Evolutionary conservation across 169 alveolate genomes (phyloP).

Genomic region (Eimeria tenella): DNA sequence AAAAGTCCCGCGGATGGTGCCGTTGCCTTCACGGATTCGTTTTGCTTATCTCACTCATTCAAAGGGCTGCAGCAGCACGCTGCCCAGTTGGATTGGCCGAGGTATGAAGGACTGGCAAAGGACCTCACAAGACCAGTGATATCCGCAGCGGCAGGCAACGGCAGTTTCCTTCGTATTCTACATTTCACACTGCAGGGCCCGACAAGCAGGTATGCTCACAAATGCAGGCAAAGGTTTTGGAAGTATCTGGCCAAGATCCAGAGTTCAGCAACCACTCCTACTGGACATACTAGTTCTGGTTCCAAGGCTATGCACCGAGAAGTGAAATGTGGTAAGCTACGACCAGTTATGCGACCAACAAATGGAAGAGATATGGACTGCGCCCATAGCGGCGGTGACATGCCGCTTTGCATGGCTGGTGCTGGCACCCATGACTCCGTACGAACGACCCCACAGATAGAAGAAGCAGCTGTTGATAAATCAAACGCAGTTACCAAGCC

Average conservation of each 20-base stretch:
- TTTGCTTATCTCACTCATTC: conserved; percentile 26
- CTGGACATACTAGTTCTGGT: not conserved
- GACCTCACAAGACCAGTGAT: not conserved
- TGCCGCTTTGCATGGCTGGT: not conserved
- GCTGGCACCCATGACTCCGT: not conserved
- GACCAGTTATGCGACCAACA: not conserved
- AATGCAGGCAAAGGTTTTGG: conserved; percentile 49
- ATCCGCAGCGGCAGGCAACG: not conserved
- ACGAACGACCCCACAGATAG: not conserved
- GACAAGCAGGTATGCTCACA: conserved; percentile 27
- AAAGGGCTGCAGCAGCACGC: not conserved
- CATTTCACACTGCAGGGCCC: conserved; percentile 43
- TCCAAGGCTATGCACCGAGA: not conserved
- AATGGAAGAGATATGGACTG: not conserved
- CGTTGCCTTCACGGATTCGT: conserved; percentile 66
- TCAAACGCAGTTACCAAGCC: not conserved
- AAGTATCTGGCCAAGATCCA: not conserved
- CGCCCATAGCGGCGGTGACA: not conserved
- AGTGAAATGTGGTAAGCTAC: not conserved
- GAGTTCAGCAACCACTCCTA: not conserved
- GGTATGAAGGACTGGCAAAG: not conserved
- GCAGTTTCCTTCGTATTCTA: not conserved
- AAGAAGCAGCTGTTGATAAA: not conserved
- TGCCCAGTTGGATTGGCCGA: not conserved
- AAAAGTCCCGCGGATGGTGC: conserved; percentile 78